Evolutionary conservation across 306 rosid species (phyloP).

Genomic region (Pueraria montana): DNA sequence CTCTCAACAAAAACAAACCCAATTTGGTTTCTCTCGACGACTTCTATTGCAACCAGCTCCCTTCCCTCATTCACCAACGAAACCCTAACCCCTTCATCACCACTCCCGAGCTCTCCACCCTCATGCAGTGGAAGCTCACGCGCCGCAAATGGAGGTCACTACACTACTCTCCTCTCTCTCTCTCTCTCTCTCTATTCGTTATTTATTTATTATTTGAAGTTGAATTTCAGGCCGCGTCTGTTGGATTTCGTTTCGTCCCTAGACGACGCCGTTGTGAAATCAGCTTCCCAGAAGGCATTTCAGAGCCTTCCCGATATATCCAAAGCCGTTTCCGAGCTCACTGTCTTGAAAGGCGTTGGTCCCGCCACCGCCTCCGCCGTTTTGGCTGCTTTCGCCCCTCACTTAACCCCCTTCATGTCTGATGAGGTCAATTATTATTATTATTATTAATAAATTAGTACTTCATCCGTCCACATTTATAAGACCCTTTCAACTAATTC

Average conservation of each 20-base stretch:
- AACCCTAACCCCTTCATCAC: slow-evolving; percentile 90
- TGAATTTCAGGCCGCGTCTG: slow-evolving; percentile 76
- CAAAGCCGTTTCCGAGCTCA: slow-evolving; percentile 78
- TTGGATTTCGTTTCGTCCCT: slow-evolving; percentile 82
- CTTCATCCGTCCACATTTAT: no score
- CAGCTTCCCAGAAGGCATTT: slow-evolving; percentile 74
- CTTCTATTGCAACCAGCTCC: slow-evolving; percentile 73
- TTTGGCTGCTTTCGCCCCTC: slow-evolving; percentile 79
- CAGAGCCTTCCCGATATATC: slow-evolving; percentile 74
- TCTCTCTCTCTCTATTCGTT: no score
- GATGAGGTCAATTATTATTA: slow-evolving; percentile 67
- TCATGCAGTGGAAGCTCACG: slow-evolving; percentile 95
- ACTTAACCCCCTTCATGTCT: slow-evolving; percentile 88
- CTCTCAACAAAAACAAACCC: slow-evolving; percentile 59
- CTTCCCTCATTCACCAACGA: slow-evolving; percentile 70
- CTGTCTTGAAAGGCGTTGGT: slow-evolving; percentile 84
- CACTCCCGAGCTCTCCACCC: slow-evolving; percentile 72
- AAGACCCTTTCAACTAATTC: no score
- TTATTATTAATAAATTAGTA: no score
- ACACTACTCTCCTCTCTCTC: background rate
- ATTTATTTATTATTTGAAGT: background rate
- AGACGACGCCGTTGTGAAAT: slow-evolving; percentile 69
- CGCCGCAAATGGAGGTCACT: slow-evolving; percentile 91
- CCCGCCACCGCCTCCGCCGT: slow-evolving; percentile 93
- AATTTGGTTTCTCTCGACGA: slow-evolving; percentile 69